These are phyloP conservation scores for Talaromyces sp. DNA, from an alignment of 2,329 filamentous ascomycete species.

Conservation along the genomic window DNA sequence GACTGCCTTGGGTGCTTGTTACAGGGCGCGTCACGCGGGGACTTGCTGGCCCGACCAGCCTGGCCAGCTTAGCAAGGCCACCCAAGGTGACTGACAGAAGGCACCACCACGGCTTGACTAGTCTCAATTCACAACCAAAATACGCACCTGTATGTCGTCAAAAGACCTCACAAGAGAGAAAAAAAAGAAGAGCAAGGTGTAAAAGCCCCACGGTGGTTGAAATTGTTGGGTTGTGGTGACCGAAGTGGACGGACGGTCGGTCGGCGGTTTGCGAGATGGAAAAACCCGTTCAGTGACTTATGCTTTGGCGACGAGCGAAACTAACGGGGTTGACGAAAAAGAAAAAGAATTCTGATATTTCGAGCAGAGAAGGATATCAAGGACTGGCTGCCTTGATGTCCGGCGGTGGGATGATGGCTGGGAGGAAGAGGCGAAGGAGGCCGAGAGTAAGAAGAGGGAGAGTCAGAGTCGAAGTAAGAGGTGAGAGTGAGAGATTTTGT, in stretches of 20 bases:
- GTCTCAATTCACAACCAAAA: neutral
- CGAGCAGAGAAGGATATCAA: conserved; percentile 3
- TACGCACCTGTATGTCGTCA: neutral
- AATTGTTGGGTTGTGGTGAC: conserved; percentile 1
- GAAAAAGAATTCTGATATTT: neutral
- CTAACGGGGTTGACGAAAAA: neutral
- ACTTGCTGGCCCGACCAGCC: conserved; percentile 7
- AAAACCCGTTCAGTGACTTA: neutral
- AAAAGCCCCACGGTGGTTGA: neutral
- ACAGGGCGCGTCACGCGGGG: conserved; percentile 17
- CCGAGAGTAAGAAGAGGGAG: neutral
- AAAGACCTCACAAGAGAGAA: neutral
- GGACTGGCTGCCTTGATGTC: conserved; percentile 10
- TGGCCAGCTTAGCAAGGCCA: conserved; percentile 3
- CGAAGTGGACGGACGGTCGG: conserved; percentile 1
- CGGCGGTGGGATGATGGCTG: conserved; percentile 2
- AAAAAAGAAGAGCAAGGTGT: neutral
- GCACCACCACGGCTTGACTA: neutral
- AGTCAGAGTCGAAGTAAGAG: neutral
- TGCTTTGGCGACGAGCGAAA: neutral
- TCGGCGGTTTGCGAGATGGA: neutral
- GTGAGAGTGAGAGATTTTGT: conserved; percentile 14
- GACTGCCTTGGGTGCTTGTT: conserved; percentile 10
- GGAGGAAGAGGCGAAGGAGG: neutral
- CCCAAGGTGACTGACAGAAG: neutral